Evolutionary conservation across 2,329 filamentous ascomycete species (phyloP).

Genomic region (Talaromyces sp.): DNA sequence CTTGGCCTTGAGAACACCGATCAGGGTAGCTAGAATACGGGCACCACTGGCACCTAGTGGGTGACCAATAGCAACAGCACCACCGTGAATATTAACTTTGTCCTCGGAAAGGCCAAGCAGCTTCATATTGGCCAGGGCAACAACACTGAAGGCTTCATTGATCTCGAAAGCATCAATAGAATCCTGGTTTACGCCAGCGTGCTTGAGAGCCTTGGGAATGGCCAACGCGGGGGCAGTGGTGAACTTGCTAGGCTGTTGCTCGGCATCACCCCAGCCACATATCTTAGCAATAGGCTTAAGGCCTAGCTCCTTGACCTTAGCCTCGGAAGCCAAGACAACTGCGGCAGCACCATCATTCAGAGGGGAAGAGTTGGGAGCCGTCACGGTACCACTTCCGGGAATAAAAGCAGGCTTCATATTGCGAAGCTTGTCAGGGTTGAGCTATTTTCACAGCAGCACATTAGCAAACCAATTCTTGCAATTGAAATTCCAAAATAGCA

Average conservation of each 20-base stretch:
- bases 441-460: constrained; percentile 36
- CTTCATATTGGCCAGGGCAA: constrained; percentile 96
- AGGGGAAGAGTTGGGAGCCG: constrained; percentile 93
- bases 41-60: constrained; percentile 92
- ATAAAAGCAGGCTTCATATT: constrained; percentile 83
- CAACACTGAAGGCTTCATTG: constrained; percentile 98
- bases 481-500: neutral
- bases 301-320: constrained; percentile 86
- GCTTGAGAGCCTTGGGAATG: constrained; percentile 95
- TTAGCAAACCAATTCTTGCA: neutral
- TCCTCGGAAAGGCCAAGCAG: constrained; percentile 75
- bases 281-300: constrained; percentile 95
- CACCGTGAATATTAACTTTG: constrained; percentile 93
- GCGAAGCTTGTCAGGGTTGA: constrained; percentile 80
- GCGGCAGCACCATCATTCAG: constrained; percentile 94
- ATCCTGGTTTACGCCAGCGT: constrained; percentile 77
- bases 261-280: constrained; percentile 94
- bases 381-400: constrained; percentile 78
- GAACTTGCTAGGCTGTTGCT: constrained; percentile 89
- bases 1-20: constrained; percentile 86
- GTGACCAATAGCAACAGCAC: constrained; percentile 93
- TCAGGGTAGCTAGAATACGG: constrained; percentile 86
- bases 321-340: constrained; percentile 89
- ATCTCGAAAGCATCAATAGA: constrained; percentile 95
- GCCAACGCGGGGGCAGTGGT: constrained; percentile 91